Percentiles rank a stretch among this genome's conserved stretches.
Conservation (phyloP, 768 basidiomycete genomes). For the Amanita fuliginea region DNA sequence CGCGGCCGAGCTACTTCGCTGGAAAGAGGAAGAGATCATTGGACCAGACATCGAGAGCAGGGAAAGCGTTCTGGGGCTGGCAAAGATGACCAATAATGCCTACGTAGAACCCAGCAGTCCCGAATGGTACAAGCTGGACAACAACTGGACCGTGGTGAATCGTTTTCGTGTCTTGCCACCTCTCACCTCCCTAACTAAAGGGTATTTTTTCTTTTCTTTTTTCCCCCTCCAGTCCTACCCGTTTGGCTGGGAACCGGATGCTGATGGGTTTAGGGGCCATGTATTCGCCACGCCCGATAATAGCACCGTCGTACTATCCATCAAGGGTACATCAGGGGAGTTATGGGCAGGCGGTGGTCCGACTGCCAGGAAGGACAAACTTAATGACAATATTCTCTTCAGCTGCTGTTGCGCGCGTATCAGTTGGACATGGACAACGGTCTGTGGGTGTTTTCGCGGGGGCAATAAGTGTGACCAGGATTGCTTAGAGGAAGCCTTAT, state of each 20-base stretch:
- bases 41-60: conserved; percentile 72
- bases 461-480: conserved; percentile 74
- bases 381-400: conserved; percentile 90
- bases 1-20: conserved; percentile 26
- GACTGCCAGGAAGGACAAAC: conserved; percentile 84
- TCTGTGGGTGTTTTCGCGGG: conserved; percentile 79
- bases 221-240: conserved; percentile 44
- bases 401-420: conserved; percentile 91
- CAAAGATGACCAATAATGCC: conserved; percentile 94
- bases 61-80: conserved; percentile 68
- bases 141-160: conserved; percentile 47
- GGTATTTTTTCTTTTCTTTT: background rate
- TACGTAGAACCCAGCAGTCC: conserved; percentile 54
- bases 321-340: conserved; percentile 90
- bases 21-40: conserved; percentile 66
- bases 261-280: conserved; percentile 84
- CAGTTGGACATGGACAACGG: conserved; percentile 89
- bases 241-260: conserved; percentile 87
- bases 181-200: background rate
- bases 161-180: background rate
- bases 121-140: conserved; percentile 71
- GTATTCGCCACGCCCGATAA: conserved; percentile 83
- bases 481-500: conserved; percentile 67
- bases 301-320: conserved; percentile 71
- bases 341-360: conserved; percentile 66